Evolutionary conservation across 441 rosid genomes (phyloP), one percentile per base, ranked within the genome.

Genomic region (Corymbia calophylla): DNA sequence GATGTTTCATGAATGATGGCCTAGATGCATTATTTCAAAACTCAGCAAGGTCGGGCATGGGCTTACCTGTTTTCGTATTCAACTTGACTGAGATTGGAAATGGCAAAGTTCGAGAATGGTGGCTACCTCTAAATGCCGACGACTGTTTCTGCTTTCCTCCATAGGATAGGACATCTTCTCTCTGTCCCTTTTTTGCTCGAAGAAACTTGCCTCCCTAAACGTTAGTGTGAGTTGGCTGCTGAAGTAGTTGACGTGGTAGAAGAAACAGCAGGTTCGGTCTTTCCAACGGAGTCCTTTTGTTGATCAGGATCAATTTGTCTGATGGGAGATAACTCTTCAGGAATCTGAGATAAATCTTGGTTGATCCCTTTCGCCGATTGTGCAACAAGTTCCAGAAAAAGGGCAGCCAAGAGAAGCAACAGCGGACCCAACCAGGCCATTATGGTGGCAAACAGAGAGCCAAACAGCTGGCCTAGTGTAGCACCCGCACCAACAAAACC

Each of bases 401-500:
- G 68, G 88, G 99, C 97, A 91, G 99, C 96, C 94, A 97, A 93
- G 35, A 97, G 92, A 93, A 97, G 97, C 60, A 97, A 91, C 94
- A 92, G 93, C 92, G 99, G 95, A 27, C 99, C 99, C 94, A 97
- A 88, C 97, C 99, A 95, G 86, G 98, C 97, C 96, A 97, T 93
- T 86, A 91, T 93, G 44, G 97, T 93, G 64, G 99, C 99, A 94
- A 96, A 96, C 88, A 97, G 93, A 6, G 98, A 97, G 47, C 99
- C 99, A 93, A 96, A 95, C 91, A 97, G 98, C 96, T 97, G 98
- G 47, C 99, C 99, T 85, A 97, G 95, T 44, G 99, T 97, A 86
- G 99, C 99, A 89, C 98, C 99, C 87, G 99, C 99, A 90, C 99
- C 99, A 89, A 97, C 94, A 94, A 97, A 96, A 87, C 99, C 99